phyloP scores from a whole-genome alignment of 129 eudicot genomes.

The Pulicaria dysenterica region DNA sequence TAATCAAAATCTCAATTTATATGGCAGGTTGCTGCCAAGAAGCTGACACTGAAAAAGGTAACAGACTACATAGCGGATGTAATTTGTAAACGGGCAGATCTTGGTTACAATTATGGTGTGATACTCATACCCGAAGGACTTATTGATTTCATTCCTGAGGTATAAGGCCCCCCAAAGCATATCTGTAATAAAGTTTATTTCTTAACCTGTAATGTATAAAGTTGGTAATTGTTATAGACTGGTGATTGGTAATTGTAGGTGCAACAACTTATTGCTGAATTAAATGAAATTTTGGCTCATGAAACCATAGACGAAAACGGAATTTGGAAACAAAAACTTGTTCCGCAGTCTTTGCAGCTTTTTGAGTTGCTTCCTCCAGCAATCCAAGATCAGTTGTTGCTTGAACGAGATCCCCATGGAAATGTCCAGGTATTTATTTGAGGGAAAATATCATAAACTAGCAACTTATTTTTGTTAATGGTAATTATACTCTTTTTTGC shows the following conservation, averaged over 20 bases:
- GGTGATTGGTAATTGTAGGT: constrained; percentile 71
- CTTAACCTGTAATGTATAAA: neutral
- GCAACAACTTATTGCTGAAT: constrained; percentile 88
- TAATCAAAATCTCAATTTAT: constrained; percentile 11
- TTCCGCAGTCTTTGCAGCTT: constrained; percentile 65
- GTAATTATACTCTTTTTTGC: no score
- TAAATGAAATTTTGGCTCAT: constrained; percentile 92
- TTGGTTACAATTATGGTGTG: constrained; percentile 92
- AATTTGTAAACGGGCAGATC: constrained; percentile 84
- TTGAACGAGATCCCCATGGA: constrained; percentile 99
- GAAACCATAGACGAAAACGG: constrained; percentile 87
- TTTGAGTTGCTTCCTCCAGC: constrained; percentile 93
- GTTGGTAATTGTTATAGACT: neutral
- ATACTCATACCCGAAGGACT: constrained; percentile 96
- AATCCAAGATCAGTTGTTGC: constrained; percentile 94
- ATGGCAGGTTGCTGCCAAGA: constrained; percentile 79
- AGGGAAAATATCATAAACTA: no score
- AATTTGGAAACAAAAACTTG: constrained; percentile 82
- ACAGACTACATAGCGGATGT: constrained; percentile 93
- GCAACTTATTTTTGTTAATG: no score
- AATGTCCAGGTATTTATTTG: constrained; percentile 78
- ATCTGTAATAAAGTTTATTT: neutral
- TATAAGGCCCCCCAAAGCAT: constrained; percentile 26
- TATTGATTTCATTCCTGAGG: constrained; percentile 99
- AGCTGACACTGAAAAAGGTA: constrained; percentile 77